Conservation (phyloP, 176 grass and related monocot species). For the Cymbopogon citratus region DNA sequence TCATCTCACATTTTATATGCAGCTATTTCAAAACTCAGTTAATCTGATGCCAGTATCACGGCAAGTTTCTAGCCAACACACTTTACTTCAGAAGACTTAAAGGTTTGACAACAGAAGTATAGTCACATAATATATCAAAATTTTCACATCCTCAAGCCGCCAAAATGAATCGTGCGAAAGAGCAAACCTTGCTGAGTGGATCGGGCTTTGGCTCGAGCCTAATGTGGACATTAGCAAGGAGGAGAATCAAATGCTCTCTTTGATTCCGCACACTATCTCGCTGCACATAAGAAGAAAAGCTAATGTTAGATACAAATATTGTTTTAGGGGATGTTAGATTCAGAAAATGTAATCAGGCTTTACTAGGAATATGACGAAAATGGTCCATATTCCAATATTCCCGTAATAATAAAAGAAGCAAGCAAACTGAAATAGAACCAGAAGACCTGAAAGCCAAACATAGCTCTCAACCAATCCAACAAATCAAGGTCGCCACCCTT, state of each 20-base stretch:
- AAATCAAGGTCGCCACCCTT: constrained; percentile 76
- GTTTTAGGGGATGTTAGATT: constrained; percentile 5
- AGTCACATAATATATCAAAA: not conserved
- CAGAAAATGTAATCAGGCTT: constrained; percentile 7
- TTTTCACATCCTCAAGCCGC: not conserved
- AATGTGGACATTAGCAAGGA: constrained; percentile 86
- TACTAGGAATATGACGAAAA: constrained; percentile 18
- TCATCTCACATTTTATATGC: not conserved
- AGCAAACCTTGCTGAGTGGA: constrained; percentile 75
- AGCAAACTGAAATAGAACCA: constrained; percentile 7
- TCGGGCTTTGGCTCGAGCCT: constrained; percentile 82
- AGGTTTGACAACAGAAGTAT: not conserved
- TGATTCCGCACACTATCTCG: constrained; percentile 90
- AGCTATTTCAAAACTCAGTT: not conserved
- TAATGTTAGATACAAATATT: constrained; percentile 27
- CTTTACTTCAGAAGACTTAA: constrained; percentile 3
- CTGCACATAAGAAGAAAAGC: constrained; percentile 40
- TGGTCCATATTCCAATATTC: not conserved
- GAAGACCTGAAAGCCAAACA: constrained; percentile 98
- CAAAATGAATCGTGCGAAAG: constrained; percentile 23
- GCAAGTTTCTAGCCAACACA: not conserved
- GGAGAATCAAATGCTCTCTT: constrained; percentile 87
- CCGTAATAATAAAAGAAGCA: not conserved
- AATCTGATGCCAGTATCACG: not conserved
- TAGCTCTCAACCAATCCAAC: constrained; percentile 91